Evolutionary conservation across 106 monocot species (phyloP).

Genomic region (Dendrobium chrysotoxum): DNA sequence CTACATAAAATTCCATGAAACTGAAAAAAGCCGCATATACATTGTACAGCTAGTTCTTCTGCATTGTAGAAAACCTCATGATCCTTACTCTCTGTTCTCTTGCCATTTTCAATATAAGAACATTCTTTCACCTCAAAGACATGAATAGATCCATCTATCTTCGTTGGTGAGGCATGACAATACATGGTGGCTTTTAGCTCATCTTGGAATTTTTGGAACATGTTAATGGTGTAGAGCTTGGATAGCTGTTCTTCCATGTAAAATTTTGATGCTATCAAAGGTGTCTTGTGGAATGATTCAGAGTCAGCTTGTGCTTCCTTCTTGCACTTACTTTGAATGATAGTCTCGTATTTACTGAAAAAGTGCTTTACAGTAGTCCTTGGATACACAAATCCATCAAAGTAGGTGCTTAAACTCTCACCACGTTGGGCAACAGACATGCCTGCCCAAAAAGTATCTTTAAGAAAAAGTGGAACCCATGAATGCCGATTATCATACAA

Average conservation of each 20-base stretch:
- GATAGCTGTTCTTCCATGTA: conserved; percentile 72
- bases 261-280: conserved; percentile 44
- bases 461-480: conserved; percentile 71
- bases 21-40: conserved; percentile 59
- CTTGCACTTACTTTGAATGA: conserved; percentile 42
- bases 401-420: conserved; percentile 33
- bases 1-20: conserved; percentile 72
- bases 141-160: conserved; percentile 27
- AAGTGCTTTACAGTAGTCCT: conserved; percentile 72
- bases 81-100: conserved; percentile 37
- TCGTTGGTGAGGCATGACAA: conserved; percentile 40
- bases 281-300: conserved; percentile 38
- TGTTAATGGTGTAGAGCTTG: conserved; percentile 60
- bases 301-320: conserved; percentile 56
- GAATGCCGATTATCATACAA: conserved; percentile 44
- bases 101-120: conserved; percentile 52
- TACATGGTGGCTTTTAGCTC: conserved; percentile 70
- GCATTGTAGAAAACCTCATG: conserved; percentile 49
- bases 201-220: conserved; percentile 73
- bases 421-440: conserved; percentile 51
- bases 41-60: conserved; percentile 32
- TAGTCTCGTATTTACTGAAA: conserved; percentile 51
- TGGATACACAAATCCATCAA: conserved; percentile 51
- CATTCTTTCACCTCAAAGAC: conserved; percentile 67
- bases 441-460: conserved; percentile 73